A percentile compares a stretch with the other conserved stretches of the same genome.
phyloP scores from a whole-genome alignment of 2,329 filamentous ascomycete species.

The Tolypocladium capitatum region DNA sequence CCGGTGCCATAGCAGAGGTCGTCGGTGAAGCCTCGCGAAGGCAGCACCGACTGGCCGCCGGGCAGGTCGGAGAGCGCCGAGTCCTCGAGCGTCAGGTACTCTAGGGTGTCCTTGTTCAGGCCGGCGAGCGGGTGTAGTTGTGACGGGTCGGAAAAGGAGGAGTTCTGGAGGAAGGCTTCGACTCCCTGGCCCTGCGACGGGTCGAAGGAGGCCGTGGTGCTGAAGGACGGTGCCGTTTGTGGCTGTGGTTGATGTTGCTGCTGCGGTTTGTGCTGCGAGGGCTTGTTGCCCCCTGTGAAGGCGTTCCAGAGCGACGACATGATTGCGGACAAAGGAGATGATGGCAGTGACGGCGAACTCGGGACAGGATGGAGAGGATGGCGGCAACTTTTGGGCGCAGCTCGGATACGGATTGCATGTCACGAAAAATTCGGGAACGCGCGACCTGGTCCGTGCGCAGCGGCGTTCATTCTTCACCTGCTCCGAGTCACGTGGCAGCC shows the following conservation, averaged over 20 bases:
- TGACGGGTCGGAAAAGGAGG: constrained; percentile 71
- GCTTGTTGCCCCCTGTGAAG: constrained; percentile 45
- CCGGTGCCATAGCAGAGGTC: constrained; percentile 97
- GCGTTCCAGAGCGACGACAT: constrained; percentile 51
- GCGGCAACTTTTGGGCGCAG: background rate
- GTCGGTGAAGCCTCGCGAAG: constrained; percentile 93
- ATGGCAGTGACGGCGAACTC: constrained; percentile 1
- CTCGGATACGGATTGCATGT: constrained; percentile 2
- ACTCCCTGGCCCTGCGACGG: constrained; percentile 65
- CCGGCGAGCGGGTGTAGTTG: constrained; percentile 87
- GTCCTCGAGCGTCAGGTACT: constrained; percentile 92
- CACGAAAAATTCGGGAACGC: constrained; percentile 16
- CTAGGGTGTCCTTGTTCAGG: constrained; percentile 81
- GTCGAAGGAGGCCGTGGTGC: constrained; percentile 51
- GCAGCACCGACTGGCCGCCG: constrained; percentile 74
- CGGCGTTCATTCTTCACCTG: background rate
- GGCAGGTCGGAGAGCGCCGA: constrained; percentile 75
- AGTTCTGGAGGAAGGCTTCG: constrained; percentile 69
- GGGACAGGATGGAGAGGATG: constrained; percentile 5
- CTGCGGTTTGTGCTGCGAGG: constrained; percentile 27
- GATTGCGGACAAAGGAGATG: constrained; percentile 8
- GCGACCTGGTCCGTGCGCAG: constrained; percentile 12
- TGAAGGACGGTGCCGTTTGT: constrained; percentile 7
- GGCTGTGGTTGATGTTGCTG: constrained; percentile 14
- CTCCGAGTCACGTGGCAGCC: constrained; percentile 2